A percentile compares a stretch with the other conserved stretches of the same genome.
Conservation (phyloP, 305 asterid species). For the Fraxinus dipetala region DNA sequence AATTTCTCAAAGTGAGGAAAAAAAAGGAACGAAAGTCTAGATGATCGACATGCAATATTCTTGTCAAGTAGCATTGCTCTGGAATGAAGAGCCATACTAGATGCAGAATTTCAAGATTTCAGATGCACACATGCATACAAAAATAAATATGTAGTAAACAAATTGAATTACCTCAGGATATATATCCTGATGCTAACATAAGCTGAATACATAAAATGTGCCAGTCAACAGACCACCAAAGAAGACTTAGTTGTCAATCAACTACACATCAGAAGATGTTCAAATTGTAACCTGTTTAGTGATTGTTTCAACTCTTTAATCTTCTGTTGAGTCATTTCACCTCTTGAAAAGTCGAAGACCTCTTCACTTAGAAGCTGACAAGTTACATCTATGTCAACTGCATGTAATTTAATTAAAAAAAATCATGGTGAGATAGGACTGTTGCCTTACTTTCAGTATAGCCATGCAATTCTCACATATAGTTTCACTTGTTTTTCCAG, state of each 20-base stretch:
- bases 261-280: background rate
- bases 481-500: slow-evolving; percentile 91
- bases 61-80: background rate
- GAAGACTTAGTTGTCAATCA: background rate
- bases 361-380: slow-evolving; percentile 95
- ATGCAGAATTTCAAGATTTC: background rate
- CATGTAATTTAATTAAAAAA: slow-evolving; percentile 1
- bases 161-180: background rate
- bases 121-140: background rate
- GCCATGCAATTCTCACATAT: slow-evolving; percentile 99
- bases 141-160: background rate
- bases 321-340: slow-evolving; percentile 99
- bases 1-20: background rate
- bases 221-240: slow-evolving; percentile 1
- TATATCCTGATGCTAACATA: background rate
- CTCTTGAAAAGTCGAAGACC: slow-evolving; percentile 99
- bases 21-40: slow-evolving; percentile 2
- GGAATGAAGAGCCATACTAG: background rate
- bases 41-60: background rate
- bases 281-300: slow-evolving; percentile 62
- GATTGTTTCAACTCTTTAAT: slow-evolving; percentile 93
- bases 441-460: slow-evolving; percentile 62
- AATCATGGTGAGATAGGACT: slow-evolving; percentile 1
- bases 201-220: background rate
- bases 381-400: slow-evolving; percentile 20